These are phyloP conservation scores for Phytophthora boehmeriae DNA, from an alignment of 352 stramenopile species.

Conservation along the genomic window DNA sequence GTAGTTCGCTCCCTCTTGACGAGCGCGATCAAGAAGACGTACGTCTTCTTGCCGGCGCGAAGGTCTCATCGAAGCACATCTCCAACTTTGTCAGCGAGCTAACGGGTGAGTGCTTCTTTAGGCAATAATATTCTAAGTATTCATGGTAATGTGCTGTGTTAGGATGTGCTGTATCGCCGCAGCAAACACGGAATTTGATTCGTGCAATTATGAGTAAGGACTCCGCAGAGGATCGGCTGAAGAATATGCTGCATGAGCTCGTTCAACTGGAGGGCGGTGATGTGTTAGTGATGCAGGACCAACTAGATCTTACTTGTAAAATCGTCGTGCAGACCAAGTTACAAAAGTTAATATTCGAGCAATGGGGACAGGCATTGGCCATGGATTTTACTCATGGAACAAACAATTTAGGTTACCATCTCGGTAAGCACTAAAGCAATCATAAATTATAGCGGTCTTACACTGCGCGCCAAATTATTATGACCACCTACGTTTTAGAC, in stretches of 20 bases:
- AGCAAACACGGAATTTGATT: slow-evolving; percentile 3
- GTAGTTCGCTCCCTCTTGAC: background rate
- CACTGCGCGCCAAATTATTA: background rate
- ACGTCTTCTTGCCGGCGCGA: background rate
- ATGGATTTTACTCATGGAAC: slow-evolving; percentile 3
- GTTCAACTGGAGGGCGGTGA: background rate
- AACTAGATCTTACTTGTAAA: slow-evolving; percentile 1
- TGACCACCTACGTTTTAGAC: slow-evolving; percentile 1
- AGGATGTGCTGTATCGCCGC: slow-evolving; percentile 1
- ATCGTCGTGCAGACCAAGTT: background rate
- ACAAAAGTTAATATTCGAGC: too few species aligned
- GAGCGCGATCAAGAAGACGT: background rate
- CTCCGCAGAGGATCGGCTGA: background rate
- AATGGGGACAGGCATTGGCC: background rate
- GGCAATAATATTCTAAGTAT: slow-evolving; percentile 4
- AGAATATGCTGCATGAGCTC: slow-evolving; percentile 1
- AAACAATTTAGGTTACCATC: slow-evolving; percentile 1
- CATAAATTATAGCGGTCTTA: too few species aligned
- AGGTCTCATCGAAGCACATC: background rate
- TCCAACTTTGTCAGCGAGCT: background rate
- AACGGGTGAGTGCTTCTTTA: background rate
- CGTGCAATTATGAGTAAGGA: background rate
- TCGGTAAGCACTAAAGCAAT: slow-evolving; percentile 1
- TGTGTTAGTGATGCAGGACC: background rate
- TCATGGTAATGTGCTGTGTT: slow-evolving; percentile 1